Evolutionary conservation across 2,329 filamentous ascomycete species (phyloP), one percentile per base, ranked within the genome.

Genomic region (Pleurostoma richardsiae): DNA sequence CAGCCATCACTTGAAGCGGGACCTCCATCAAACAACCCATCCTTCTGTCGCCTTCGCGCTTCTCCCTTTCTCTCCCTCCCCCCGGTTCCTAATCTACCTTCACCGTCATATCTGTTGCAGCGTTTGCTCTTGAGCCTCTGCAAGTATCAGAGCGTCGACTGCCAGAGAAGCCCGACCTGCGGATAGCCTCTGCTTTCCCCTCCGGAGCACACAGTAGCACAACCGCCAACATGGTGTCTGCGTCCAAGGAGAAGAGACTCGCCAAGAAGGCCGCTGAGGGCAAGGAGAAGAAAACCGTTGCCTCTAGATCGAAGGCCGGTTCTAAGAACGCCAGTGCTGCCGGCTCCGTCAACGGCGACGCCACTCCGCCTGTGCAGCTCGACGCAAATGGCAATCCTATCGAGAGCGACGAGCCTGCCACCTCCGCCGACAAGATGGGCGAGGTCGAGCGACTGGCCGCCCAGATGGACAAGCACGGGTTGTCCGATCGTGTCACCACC

Each of bases 401-500:
- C 59, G 70, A 73, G 50, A 68, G 74, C 41, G 85, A 87, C 45
- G 78, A 80, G 58, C 80, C 85, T 54, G 86, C 85, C 50, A 89
- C 84, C 56, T 77, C 82, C 50, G 79, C 76, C 58, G 81, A 84
- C 58, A 89, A 92, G 75, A 71, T 85, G 68, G 83, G 86, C 56
- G 86, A 86, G 64, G 85, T 96, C 55, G 87, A 90, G 75, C 90
- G 90, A 66, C 80, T 99, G 56, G 85, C 88, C 40, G 79, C 91
- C 46, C 95, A 99, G 75, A 87, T 96, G 80, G 94, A 99, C 74
- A 88, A 95, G 74, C 83, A 95, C 66, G 94, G 94, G 63, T 79
- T 99, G 55, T 97, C 94, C 10, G 94, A 99, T 72, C 88, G 94
- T 69, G 94, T 99, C 68, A 99, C 95, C 51, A 99, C 94, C 51